Conservation (phyloP, 768 basidiomycete genomes). For the Boletus sp. region DNA sequence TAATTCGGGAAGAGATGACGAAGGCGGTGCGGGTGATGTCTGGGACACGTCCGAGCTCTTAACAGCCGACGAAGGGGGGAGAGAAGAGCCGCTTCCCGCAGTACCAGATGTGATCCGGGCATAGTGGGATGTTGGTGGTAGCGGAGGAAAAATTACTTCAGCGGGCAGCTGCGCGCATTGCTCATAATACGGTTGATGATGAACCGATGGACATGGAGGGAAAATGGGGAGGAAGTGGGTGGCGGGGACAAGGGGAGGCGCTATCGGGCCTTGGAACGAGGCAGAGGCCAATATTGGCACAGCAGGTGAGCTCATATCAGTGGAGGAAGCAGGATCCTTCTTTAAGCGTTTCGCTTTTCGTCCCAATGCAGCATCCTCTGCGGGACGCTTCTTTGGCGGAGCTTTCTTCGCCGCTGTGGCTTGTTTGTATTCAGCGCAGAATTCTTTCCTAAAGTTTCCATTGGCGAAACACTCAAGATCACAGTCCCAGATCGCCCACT, state of each 20-base stretch:
- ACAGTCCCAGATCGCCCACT: conserved; percentile 85
- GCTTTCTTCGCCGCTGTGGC: conserved; percentile 27
- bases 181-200: conserved; percentile 75
- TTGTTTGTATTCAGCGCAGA: conserved; percentile 39
- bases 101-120: conserved; percentile 28
- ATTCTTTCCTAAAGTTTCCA: conserved; percentile 74
- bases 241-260: conserved; percentile 22
- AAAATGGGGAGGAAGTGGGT: conserved; percentile 39
- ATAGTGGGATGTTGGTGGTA: conserved; percentile 51
- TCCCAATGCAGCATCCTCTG: conserved; percentile 35
- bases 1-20: conserved; percentile 55
- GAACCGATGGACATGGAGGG: conserved; percentile 53
- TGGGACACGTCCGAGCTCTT: conserved; percentile 25
- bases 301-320: conserved; percentile 23
- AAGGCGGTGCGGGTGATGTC: conserved; percentile 30
- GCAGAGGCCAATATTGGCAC: conserved; percentile 19
- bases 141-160: conserved; percentile 71
- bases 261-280: conserved; percentile 12
- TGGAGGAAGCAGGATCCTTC: conserved; percentile 31
- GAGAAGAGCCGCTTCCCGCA: conserved; percentile 7
- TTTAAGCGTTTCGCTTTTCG: conserved; percentile 48
- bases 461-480: conserved; percentile 80
- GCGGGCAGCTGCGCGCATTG: conserved; percentile 53
- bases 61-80: conserved; percentile 22
- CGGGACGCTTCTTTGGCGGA: conserved; percentile 37